Evolutionary conservation across 345 rosid genomes (phyloP).

Genomic region (Pseudoturritis turrita): DNA sequence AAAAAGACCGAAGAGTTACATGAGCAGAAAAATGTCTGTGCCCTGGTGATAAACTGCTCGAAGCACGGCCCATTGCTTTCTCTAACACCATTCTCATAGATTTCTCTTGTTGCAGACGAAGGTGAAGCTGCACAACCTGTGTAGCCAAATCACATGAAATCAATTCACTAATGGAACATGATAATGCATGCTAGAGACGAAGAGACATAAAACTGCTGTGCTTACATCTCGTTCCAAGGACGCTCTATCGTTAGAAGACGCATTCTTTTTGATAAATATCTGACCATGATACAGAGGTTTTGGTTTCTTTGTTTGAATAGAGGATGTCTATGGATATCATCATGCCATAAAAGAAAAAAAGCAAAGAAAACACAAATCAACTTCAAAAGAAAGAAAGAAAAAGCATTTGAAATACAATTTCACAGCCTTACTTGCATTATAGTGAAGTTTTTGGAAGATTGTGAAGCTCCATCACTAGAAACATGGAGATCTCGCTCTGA

Average conservation of each 20-base stretch:
- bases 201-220: not conserved
- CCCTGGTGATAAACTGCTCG: conserved; percentile 91
- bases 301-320: conserved; percentile 36
- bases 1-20: conserved; percentile 31
- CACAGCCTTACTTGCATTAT: conserved; percentile 43
- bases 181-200: not conserved
- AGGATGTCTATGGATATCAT: conserved; percentile 38
- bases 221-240: conserved; percentile 86
- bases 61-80: conserved; percentile 84
- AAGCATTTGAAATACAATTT: not conserved
- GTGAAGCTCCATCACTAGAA: conserved; percentile 33
- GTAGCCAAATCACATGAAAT: not conserved
- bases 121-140: conserved; percentile 84
- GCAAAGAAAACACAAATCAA: not conserved
- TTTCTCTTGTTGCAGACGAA: conserved; percentile 74
- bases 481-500: conserved; percentile 48
- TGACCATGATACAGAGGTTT: conserved; percentile 44
- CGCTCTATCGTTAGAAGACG: conserved; percentile 46
- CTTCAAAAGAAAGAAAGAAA: not conserved
- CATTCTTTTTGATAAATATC: conserved; percentile 19
- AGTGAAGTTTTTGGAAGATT: conserved; percentile 22
- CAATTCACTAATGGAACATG: not conserved
- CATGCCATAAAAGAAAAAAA: not conserved
- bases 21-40: conserved; percentile 76
- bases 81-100: conserved; percentile 70